phyloP scores from a whole-genome alignment of 768 basidiomycete species.

The Trametopsis cervina region DNA sequence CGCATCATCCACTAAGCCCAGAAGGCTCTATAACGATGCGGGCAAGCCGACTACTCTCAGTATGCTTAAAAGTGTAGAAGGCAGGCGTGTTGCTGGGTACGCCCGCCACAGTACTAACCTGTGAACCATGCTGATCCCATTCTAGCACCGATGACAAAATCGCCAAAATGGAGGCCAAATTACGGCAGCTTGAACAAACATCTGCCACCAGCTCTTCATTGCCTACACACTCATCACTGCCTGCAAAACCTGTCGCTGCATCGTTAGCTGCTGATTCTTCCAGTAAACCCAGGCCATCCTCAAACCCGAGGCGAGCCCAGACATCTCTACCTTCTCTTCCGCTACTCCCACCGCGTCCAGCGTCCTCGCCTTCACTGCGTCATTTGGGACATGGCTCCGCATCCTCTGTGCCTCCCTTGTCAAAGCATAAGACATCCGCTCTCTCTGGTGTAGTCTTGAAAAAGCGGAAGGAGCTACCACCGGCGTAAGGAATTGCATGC shows the following conservation, averaged over 20 bases:
- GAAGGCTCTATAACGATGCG: constrained; percentile 46
- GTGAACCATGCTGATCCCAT: not conserved
- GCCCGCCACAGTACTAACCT: not conserved
- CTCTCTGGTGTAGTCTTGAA: constrained; percentile 23
- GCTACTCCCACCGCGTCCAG: constrained; percentile 1
- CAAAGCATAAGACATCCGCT: constrained; percentile 7
- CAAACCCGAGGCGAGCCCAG: not conserved
- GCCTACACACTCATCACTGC: constrained; percentile 17
- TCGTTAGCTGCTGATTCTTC: not conserved
- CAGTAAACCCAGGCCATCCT: not conserved
- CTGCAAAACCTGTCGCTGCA: constrained; percentile 25
- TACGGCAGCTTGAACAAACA: constrained; percentile 37
- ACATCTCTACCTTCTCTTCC: constrained; percentile 8
- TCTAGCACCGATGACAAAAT: constrained; percentile 84
- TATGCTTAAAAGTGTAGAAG: constrained; percentile 67
- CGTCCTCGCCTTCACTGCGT: constrained; percentile 4
- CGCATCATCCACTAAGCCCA: constrained; percentile 20
- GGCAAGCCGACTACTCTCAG: constrained; percentile 81
- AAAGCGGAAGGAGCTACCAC: constrained; percentile 17
- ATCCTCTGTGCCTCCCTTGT: not conserved
- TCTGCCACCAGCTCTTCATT: constrained; percentile 8
- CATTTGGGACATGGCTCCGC: constrained; percentile 5
- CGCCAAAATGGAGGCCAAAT: constrained; percentile 92
- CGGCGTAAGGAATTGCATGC: not conserved
- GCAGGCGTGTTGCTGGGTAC: constrained; percentile 41